Evolutionary conservation across 73 alveolate species (phyloP).

Genomic region (Effrenium voratum): DNA sequence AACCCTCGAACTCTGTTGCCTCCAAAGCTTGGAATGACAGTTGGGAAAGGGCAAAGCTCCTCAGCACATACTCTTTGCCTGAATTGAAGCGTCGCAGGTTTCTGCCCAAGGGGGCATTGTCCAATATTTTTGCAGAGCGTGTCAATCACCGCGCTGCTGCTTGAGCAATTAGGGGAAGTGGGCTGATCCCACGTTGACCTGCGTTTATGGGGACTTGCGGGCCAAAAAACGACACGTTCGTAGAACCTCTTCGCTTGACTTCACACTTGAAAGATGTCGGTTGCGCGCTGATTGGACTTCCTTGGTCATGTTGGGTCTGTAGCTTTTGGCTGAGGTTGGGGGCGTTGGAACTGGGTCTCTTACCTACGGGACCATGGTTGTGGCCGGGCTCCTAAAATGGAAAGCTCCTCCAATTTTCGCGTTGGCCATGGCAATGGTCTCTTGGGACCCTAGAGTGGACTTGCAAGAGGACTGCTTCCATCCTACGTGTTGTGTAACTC

Average conservation of each 20-base stretch:
- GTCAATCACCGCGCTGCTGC: too few relatives aligned
- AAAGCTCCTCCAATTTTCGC: not conserved
- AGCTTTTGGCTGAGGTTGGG: not conserved
- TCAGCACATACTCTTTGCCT: too few relatives aligned
- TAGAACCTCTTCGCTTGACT: not conserved
- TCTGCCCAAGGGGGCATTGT: too few relatives aligned
- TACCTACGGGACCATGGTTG: not conserved
- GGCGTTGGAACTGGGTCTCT: not conserved
- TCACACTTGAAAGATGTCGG: not conserved
- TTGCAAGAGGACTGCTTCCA: not conserved
- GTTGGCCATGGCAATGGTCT: not conserved
- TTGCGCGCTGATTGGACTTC: too few relatives aligned
- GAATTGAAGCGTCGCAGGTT: too few relatives aligned
- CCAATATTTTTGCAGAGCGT: too few relatives aligned
- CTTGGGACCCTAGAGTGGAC: not conserved
- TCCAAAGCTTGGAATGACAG: too few relatives aligned
- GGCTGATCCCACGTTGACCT: too few relatives aligned
- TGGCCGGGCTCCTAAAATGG: not conserved
- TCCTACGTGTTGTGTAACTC: not conserved
- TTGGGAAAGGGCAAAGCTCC: too few relatives aligned
- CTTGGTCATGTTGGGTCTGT: not conserved
- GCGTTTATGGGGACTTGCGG: too few relatives aligned
- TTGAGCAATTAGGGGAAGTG: too few relatives aligned
- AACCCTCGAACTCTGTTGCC: too few relatives aligned
- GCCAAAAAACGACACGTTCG: not conserved